phyloP scores from a whole-genome alignment of 208 protist genomes.

The Acanthamoeba culbertsoni region DNA sequence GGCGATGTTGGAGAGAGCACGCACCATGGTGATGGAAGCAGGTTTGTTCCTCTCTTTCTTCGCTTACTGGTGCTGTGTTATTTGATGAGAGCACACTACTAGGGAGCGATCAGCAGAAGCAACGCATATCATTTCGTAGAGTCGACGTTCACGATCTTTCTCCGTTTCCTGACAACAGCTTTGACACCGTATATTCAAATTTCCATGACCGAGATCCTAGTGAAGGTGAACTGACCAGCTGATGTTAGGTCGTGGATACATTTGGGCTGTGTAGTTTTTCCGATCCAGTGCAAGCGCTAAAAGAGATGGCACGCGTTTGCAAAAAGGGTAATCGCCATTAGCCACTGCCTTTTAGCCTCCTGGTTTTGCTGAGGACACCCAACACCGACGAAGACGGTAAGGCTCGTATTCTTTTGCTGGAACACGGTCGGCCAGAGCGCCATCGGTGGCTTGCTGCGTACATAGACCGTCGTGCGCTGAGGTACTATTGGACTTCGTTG shows the following conservation, averaged over 20 bases:
- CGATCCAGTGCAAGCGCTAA: constrained; percentile 3
- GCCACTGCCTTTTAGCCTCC: background rate
- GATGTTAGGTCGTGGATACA: background rate
- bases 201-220: background rate
- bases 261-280: constrained; percentile 47
- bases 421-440: background rate
- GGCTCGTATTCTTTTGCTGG: constrained; percentile 10
- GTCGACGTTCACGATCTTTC: background rate
- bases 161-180: background rate
- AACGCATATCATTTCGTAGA: background rate
- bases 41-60: background rate
- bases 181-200: background rate
- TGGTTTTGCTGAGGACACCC: background rate
- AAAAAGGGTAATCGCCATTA: background rate
- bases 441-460: background rate
- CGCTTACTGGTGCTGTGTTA: background rate
- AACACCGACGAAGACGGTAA: background rate
- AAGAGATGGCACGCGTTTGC: constrained; percentile 7
- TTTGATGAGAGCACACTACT: background rate
- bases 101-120: constrained; percentile 1
- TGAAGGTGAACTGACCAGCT: background rate
- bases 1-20: background rate
- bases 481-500: background rate
- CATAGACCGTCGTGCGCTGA: background rate
- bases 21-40: background rate